Base-by-base conservation (phyloP, 1,284 basidiomycete species). In the Apiotrichum porosum region DNA sequence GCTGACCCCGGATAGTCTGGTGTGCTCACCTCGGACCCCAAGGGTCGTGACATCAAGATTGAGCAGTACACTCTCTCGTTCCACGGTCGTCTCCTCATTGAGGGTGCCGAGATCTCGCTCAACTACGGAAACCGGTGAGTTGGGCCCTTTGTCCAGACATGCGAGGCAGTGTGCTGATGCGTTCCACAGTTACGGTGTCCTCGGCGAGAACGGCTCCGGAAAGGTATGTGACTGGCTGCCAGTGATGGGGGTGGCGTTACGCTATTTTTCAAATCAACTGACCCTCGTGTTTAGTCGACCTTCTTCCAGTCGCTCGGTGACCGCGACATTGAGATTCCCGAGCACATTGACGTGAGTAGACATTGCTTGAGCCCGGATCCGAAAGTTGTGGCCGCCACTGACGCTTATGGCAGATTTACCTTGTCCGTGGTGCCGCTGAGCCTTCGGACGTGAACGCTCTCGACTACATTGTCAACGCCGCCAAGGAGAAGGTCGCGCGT, bases 191-290 rank as follows among this genome's bases (percentile, higher is more conserved):
- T 83, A 98, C 69, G 94, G 94, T 76, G 80, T 97, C 23, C 79
- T 97, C 48, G 94, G 94, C 49, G 92, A 97, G 74, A 97, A 98
- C 71, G 94, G 94, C 37, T 94, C 88, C 15, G 94, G 94, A 73
- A 98, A 98, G 41, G 41, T 42, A 9, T 3, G 41, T 30, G 30
- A 10, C 10, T 21, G 10, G 12, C 32, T 15, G 14, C 14, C 22
- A 17, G 44, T 39, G 19, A 35, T 13, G 31, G 17, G 13, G 19
- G 28, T 4, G 28, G 37, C 23, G 37, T 12, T 28, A 12, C 12
- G 26, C 26, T 12, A 28, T 28, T 28, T 28, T n/a, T n/a, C n/a
- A n/a, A n/a, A n/a, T n/a, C n/a, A n/a, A n/a, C n/a, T n/a, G n/a
- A n/a, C n/a, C n/a, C n/a, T n/a, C n/a, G n/a, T n/a, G n/a, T n/a